Evolutionary conservation across 1,284 basidiomycete species (phyloP).

Genomic region (Grifola frondosa): DNA sequence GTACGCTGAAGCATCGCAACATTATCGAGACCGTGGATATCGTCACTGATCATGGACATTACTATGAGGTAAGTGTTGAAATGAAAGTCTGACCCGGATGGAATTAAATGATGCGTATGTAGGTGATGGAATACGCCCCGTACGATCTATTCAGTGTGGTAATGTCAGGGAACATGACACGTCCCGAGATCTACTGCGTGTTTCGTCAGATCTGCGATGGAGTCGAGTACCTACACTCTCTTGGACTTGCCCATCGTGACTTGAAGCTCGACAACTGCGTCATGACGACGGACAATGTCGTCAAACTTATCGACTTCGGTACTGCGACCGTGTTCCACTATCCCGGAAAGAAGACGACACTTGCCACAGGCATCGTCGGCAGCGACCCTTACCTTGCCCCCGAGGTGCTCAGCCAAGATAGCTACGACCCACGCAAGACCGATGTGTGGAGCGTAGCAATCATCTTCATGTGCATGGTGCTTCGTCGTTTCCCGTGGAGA

Average conservation of each 20-base stretch:
- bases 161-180: slow-evolving; percentile 99
- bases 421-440: slow-evolving; percentile 95
- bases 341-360: slow-evolving; percentile 82
- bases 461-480: slow-evolving; percentile 99
- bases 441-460: slow-evolving; percentile 99
- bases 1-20: slow-evolving; percentile 92
- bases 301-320: slow-evolving; percentile 99
- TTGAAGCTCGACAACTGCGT: slow-evolving; percentile 99
- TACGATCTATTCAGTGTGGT: slow-evolving; percentile 99
- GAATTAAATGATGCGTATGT: slow-evolving; percentile 15
- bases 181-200: slow-evolving; percentile 98
- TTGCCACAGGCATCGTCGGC: slow-evolving; percentile 91
- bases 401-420: slow-evolving; percentile 80
- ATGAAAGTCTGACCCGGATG: background rate
- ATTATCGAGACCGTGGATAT: slow-evolving; percentile 99
- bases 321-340: slow-evolving; percentile 99
- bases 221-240: slow-evolving; percentile 95
- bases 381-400: slow-evolving; percentile 98
- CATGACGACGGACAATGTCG: slow-evolving; percentile 91
- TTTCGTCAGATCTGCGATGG: slow-evolving; percentile 99
- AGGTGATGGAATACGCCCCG: slow-evolving; percentile 99
- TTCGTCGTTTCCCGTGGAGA: slow-evolving; percentile 98
- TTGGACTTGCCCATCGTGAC: slow-evolving; percentile 97
- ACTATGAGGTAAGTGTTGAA: slow-evolving; percentile 79
- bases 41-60: slow-evolving; percentile 96